Base-by-base conservation (phyloP, 73 alveolate species). In the Urostyla sp. region DNA sequence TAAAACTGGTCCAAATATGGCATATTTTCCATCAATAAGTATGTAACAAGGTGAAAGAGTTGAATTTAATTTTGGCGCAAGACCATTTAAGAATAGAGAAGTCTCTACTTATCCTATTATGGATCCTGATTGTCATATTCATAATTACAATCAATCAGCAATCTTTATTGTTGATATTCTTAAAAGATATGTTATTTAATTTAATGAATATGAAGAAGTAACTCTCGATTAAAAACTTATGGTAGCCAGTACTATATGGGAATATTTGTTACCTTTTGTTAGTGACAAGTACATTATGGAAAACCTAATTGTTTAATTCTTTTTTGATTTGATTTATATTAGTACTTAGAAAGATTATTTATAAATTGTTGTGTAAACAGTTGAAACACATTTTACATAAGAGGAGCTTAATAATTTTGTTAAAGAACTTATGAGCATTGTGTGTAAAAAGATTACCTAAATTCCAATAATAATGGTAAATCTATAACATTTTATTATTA, bases 1-100 rank as follows among this genome's bases (percentile, higher is more conserved):
- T 6, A 75, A 79, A 21, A 58, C 40, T 46, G 97, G 97, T 32
- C 82, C 66, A 60, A 91, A 91, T 83, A 48, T 74, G 24, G 97
- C 93, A 32, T 91, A 74, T 66, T 91, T 91, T 77, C 95, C 97
- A 1, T 94, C 84, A 0, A 44, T 76, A n/a, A 67, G 92, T 66
- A 36, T 91, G 7, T n/a, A 72, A 8, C 57, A 80, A 36, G 94
- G 93, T 0, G 85, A 91, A 77, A 67, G 92, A 13, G 75, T 72
- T 15, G 40, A 48, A 40, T 91, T 91, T 60, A 91, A 91, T 61
- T 91, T 91, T 53, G 97, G 97, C 0, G 84, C 81, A 44, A 38
- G 8, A 1, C 95, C 95, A 30, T 87, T 91, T 54, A 74, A 87
- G 72, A 69, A 69, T 66, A 55, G 76, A 40, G 69, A 91, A 66